A percentile compares a stretch with the other conserved stretches of the same genome.
Evolutionary conservation across 1,284 basidiomycete genomes (phyloP).

Genomic region (Hymenochaete sp.): DNA sequence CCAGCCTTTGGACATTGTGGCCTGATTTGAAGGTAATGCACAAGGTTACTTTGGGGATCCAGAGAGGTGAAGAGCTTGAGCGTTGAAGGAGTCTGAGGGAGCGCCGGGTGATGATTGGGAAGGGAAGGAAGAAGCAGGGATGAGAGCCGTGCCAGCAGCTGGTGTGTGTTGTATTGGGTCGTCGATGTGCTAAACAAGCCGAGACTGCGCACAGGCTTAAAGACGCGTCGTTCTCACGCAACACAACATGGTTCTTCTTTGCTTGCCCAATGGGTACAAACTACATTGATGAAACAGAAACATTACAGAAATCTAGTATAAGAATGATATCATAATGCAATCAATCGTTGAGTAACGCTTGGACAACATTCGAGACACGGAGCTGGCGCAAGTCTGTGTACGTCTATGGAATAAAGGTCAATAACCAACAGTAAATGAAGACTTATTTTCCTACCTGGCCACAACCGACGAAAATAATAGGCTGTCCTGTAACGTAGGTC

Average conservation of each 20-base stretch:
- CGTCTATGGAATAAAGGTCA: slow-evolving; percentile 47
- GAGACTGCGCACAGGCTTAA: neutral
- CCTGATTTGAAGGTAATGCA: slow-evolving; percentile 35
- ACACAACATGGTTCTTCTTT: no score
- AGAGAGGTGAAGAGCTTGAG: neutral
- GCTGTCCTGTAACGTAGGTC: slow-evolving; percentile 96
- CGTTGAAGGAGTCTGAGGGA: neutral
- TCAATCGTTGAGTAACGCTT: slow-evolving; percentile 76
- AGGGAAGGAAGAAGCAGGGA: neutral
- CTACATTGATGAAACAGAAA: neutral
- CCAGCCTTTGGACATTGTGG: slow-evolving; percentile 83
- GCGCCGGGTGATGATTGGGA: neutral
- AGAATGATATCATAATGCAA: neutral
- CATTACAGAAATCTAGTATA: neutral
- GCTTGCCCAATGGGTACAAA: neutral
- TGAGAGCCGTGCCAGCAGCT: slow-evolving; percentile 14
- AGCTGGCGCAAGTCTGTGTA: slow-evolving; percentile 90
- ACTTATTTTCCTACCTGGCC: slow-evolving; percentile 61
- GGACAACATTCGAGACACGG: slow-evolving; percentile 86
- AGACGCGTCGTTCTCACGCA: no score
- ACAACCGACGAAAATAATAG: slow-evolving; percentile 93
- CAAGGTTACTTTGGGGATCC: neutral
- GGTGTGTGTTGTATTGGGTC: slow-evolving; percentile 2
- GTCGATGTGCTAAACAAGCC: neutral
- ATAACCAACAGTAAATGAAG: slow-evolving; percentile 2